Evolutionary conservation across 352 stramenopile genomes (phyloP), one percentile per base, ranked within the genome.

Genomic region (Pilasporangium apinafurcum): DNA sequence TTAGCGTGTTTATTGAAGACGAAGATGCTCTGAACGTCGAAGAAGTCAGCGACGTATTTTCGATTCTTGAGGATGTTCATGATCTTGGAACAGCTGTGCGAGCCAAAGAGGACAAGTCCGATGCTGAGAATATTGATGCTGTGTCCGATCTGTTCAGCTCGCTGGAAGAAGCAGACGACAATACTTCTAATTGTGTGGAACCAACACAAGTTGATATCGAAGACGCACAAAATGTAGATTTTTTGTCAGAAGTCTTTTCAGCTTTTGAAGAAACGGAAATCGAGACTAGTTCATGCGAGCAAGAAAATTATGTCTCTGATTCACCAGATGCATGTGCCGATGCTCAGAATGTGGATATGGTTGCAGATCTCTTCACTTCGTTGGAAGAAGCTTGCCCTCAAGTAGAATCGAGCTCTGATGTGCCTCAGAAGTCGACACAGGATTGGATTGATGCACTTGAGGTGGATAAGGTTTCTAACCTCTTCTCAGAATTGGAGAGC

Each of bases 401-500:
- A 8, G 31, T 22, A 18, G 45, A 17, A 38, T 8, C 0, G 32
- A 51, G 24, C 27, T 39, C 32, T 8, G 28, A 12, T 20, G 29
- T 17, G 41, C n/a, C 39, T 51, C 38, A n/a, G 9, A 39, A 39
- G 31, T 24, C 31, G 28, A 60, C 44, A 18, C 36, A 48, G 12
- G 61, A 76, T 39, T 79, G 63, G 65, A 82, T 78, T 26, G 65
- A 75, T 35, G 44, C 65, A 36, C 56, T 82, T 22, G 68, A 79
- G 33, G 66, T 82, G 22, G 63, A 78, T 53, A 69, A 72, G 39
- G 41, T 75, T 12, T 53, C 66, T 24, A 50, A 26, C 34, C 48
- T 86, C 30, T 77, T 83, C 29, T 53, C 47, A n/a, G 59, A 79
- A 31, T 46, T 81, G 33, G 67, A 79, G 44, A 25, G 28, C 16